Percentiles rank a stretch among this genome's conserved stretches.
These are phyloP conservation scores for Picochlorum sp. DNA, from an alignment of 139 green algal species.

Conservation along the genomic window DNA sequence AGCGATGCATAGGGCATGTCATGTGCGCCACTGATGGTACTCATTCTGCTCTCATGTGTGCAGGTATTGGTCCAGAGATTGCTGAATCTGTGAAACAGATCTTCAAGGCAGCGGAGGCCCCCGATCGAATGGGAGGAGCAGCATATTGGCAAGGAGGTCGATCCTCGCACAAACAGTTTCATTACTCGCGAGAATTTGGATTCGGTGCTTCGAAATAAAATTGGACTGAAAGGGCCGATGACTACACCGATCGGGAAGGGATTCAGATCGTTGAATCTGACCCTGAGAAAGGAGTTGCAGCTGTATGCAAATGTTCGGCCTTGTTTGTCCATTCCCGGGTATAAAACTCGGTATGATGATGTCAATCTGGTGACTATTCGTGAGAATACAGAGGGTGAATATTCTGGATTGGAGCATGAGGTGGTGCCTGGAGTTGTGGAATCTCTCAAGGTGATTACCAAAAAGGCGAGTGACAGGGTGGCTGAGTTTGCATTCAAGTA, in stretches of 20 bases:
- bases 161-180: constrained; percentile 86
- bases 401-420: constrained; percentile 91
- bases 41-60: not conserved
- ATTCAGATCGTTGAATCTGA: constrained; percentile 85
- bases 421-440: constrained; percentile 92
- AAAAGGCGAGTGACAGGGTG: constrained; percentile 67
- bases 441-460: constrained; percentile 89
- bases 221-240: constrained; percentile 95
- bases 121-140: constrained; percentile 90
- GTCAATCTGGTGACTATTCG: constrained; percentile 93
- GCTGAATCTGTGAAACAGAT: constrained; percentile 66
- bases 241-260: constrained; percentile 96
- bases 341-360: constrained; percentile 91
- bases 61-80: constrained; percentile 89
- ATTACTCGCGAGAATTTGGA: constrained; percentile 90
- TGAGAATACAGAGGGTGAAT: constrained; percentile 98
- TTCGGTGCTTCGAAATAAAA: constrained; percentile 77
- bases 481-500: constrained; percentile 92
- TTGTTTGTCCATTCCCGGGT: constrained; percentile 86
- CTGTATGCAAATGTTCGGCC: constrained; percentile 94
- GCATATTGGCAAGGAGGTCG: constrained; percentile 65
- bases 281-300: constrained; percentile 90
- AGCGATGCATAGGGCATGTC: not conserved
- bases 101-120: constrained; percentile 61
- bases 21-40: not conserved